Evolutionary conservation across 106 monocot species (phyloP).

Genomic region (Dioscorea alata): DNA sequence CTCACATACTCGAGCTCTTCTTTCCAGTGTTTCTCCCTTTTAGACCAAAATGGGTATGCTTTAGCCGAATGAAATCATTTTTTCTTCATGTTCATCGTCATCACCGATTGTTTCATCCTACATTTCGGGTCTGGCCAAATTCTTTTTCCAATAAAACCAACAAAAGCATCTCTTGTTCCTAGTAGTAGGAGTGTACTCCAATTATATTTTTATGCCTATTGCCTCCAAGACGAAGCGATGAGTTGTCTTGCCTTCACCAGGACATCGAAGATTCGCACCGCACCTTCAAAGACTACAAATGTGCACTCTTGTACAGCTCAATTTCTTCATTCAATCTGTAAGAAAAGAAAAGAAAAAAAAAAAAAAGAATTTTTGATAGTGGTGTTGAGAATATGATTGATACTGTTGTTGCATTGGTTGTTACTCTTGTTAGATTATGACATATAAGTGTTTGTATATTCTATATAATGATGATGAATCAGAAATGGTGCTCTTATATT

Average conservation of each 20-base stretch:
- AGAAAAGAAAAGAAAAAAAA: conserved; percentile 3
- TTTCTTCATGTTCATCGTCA: conserved; percentile 5
- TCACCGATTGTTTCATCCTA: neutral
- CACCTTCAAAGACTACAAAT: neutral
- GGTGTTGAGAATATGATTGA: neutral
- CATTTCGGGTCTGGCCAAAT: conserved; percentile 2
- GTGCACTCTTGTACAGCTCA: conserved; percentile 32
- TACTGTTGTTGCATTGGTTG: neutral
- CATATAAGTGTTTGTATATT: neutral
- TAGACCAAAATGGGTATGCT: conserved; percentile 22
- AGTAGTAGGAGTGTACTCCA: neutral
- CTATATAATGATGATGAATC: neutral
- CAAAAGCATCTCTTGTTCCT: neutral
- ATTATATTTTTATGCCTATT: too few relatives aligned
- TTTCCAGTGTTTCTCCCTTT: conserved; percentile 40
- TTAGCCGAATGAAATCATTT: conserved; percentile 3
- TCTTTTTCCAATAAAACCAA: conserved; percentile 33
- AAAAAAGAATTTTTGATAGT: conserved; percentile 6
- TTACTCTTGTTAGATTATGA: neutral
- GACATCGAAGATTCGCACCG: too few relatives aligned
- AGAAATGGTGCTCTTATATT: neutral
- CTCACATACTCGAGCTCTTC: conserved; percentile 40
- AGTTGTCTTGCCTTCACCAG: too few relatives aligned
- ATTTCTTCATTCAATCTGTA: conserved; percentile 50
- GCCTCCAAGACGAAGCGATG: too few relatives aligned